Base-by-base conservation (phyloP, 192 early-diverging fungal genomes). In the Backusella morwellensis region DNA sequence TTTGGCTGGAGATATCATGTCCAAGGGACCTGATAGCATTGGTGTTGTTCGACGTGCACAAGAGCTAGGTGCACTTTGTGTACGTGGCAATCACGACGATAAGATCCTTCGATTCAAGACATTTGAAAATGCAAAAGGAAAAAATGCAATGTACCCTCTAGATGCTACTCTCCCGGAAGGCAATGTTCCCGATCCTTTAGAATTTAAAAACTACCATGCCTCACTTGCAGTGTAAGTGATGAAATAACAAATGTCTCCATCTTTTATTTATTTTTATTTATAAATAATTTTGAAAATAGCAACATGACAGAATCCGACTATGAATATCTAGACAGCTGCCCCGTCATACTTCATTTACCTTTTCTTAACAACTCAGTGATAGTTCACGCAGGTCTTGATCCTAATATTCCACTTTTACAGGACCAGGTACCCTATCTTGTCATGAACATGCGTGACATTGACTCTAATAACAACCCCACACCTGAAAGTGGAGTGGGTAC, bases 21-120 rank as follows among this genome's bases (percentile, higher is more conserved):
- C 88, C 41, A 92, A 92, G 59, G 93, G 93, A 0, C 87, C 89
- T 21, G 79, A 89, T 35, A 92, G 88, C 12, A 52, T 87, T 3
- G 84, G 84, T 17, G 92, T 93, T 0, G 68, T 93, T 38, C 79
- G 84, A 50, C 80, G 81, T 15, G 89, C 90, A 1, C 70, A 82
- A 41, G 73, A 85, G 36, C 63, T 90, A 2, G 76, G 75, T 19
- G 87, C 86, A 19, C 81, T 84, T 77, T 86, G 89, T 77, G 88
- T 90, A 2, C 87, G 92, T 23, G 93, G 93, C 34, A 94, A 94
- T 76, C 93, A 94, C 56, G 93, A 94, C 66, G 91, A 94, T 77
- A 83, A 83, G 42, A 88, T 93, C 3, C 80, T 93, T n/a, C 80
- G 88, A 15, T 88, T 88, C 81, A 81, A 85, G 34, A 75, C 75